Base-by-base conservation (phyloP, 2,329 filamentous ascomycete genomes). In the Gyromitra esculenta region DNA sequence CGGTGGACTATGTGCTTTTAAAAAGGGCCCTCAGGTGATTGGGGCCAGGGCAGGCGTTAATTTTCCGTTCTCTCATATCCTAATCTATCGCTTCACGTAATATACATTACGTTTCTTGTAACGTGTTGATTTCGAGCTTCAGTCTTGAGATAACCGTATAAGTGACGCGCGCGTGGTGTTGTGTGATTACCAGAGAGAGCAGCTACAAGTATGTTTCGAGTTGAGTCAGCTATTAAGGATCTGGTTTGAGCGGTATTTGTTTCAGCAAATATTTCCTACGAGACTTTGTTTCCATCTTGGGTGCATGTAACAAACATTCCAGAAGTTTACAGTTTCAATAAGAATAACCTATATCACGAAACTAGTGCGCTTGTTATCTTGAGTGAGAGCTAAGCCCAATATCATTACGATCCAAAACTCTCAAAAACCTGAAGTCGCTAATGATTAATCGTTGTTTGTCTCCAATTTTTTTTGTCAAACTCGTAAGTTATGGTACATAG, bases 121-220 rank as follows among this genome's bases (percentile, higher is more conserved):
- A 59, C 41, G 8, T 21, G 13, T 37, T 60, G 31, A 60, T 60
- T 39, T 37, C 31, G 31, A 56, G 31, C 18, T 15, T 56, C 21
- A 56, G n/a, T 52, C 18, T 52, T 9, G 48, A 52, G n/a, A 0
- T 25, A 15, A 25, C 48, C 15, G 18, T 54, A 6, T 35, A n/a
- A 57, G 37, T 57, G 25, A 37, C 54, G 54, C 54, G 54, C 54
- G 54, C 54, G 13, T 57, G 54, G 11, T 13, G 13, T 31, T 54
- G 13, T 54, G 50, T 11, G 21, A 54, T 11, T n/a, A 57, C 37
- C 18, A 15, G 54, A 25, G 18, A 21, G 11, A 31, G 50, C 11
- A 54, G 25, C 21, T 54, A 1, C 25, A 9, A 5, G 9, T 6
- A 57, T 35, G 31, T 57, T 57, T 39, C 11, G 13, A 60, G 57